phyloP scores from a whole-genome alignment of 192 early-diverging fungal species.

The Coemansia sp. region DNA sequence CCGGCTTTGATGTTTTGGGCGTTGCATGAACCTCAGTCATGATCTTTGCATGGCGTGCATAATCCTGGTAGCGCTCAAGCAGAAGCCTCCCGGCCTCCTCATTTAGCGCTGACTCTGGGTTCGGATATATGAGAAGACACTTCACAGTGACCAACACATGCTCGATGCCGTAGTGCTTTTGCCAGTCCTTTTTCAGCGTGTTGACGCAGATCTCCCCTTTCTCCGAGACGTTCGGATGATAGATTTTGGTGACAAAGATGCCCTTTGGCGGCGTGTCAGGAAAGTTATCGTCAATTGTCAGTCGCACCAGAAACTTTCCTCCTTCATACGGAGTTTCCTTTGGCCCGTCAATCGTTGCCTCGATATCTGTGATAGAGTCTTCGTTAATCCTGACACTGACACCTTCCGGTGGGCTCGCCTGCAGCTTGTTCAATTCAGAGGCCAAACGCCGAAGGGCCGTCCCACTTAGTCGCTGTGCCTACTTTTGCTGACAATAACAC shows the following conservation, averaged over 20 bases:
- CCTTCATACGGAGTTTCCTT: slow-evolving; percentile 85
- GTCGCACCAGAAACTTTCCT: slow-evolving; percentile 74
- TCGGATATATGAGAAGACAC: slow-evolving; percentile 91
- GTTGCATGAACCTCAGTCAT: slow-evolving; percentile 82
- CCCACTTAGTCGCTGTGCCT: slow-evolving; percentile 39
- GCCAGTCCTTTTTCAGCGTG: slow-evolving; percentile 97
- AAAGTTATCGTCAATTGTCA: slow-evolving; percentile 72
- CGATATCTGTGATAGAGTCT: slow-evolving; percentile 74
- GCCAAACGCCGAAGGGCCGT: slow-evolving; percentile 56
- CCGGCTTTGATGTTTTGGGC: slow-evolving; percentile 20
- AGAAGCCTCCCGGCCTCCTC: slow-evolving; percentile 92
- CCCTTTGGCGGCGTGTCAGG: slow-evolving; percentile 85
- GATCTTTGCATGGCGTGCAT: slow-evolving; percentile 75
- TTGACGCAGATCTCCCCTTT: slow-evolving; percentile 94
- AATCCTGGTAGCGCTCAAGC: slow-evolving; percentile 84
- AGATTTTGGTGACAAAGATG: slow-evolving; percentile 91
- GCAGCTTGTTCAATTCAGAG: slow-evolving; percentile 60
- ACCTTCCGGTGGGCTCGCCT: slow-evolving; percentile 75
- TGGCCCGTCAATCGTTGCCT: slow-evolving; percentile 83
- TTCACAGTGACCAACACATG: slow-evolving; percentile 93
- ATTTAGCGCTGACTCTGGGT: slow-evolving; percentile 94
- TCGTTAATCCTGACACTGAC: slow-evolving; percentile 75
- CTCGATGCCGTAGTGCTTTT: slow-evolving; percentile 75
- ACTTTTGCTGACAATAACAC: not conserved
- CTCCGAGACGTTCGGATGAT: slow-evolving; percentile 92